Base-by-base conservation (phyloP, 257 asterid genomes). In the Linderniella brevidens region DNA sequence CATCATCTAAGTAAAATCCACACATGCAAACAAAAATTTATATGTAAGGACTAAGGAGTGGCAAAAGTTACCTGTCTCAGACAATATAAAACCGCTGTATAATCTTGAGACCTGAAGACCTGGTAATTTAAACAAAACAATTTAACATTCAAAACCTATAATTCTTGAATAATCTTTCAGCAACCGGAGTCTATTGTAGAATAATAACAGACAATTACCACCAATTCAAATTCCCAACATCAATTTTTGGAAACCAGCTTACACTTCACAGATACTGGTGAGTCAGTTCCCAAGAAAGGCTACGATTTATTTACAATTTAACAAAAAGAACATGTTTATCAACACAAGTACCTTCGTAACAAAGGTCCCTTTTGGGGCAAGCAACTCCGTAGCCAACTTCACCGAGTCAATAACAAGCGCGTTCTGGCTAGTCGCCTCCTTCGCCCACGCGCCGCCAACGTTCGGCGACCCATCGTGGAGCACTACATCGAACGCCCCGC, bases 61-160 rank as follows among this genome's bases (percentile, higher is more conserved):
- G n/a, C 32, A 57, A 40, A 1, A 17, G 40, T 41, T 66, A 90
- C 99, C 96, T 82, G 88, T 74, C 80, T 75, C 19, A 90, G 96
- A 73, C 93, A 85, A 55, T 73, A 85, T 14, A 82, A 64, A 41
- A 84, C 98, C 5, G 96, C 82, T 3, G 75, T 81, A 54, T 88
- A 88, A 59, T 84, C 98, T 64, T 82, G 94, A 37, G 96, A 85
- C 82, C 94, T 82, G 78, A 90, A 90, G 53, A 90, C 78, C 97
- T 82, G 50, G 54, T 37, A n/a, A 35, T 36, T 18, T 36, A 49
- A 16, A 35, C 52, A 16, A n/a, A 37, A 35, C 12, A 13, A 48
- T 12, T 20, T 36, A 38, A 14, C 37, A 13, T 46, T 17, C 1
- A n/a, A 45, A 45, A 19, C 13, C 10, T 14, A 16, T 17, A 25